These are phyloP conservation scores for Aspergillus awamori DNA, from an alignment of 2,329 filamentous ascomycete species.

Conservation along the genomic window DNA sequence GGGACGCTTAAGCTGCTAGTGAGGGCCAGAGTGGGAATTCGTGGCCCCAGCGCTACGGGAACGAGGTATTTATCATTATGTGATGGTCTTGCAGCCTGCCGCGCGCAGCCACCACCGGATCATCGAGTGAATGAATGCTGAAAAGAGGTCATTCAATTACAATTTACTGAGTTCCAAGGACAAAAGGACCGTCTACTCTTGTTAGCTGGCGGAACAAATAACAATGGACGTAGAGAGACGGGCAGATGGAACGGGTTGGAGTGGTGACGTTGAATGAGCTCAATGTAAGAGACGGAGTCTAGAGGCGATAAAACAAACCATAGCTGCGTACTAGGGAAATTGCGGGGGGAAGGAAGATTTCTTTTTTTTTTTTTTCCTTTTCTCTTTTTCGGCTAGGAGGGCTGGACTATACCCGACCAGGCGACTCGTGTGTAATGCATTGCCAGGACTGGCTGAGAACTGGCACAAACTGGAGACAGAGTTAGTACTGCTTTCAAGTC, in stretches of 20 bases:
- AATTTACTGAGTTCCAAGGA: constrained; percentile 1
- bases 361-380: no score
- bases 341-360: background rate
- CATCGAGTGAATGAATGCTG: background rate
- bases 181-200: background rate
- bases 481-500: background rate
- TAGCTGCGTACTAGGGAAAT: background rate
- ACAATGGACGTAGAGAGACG: constrained; percentile 5
- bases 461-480: background rate
- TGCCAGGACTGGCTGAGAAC: background rate
- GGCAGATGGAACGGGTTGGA: constrained; percentile 19
- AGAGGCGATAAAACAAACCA: constrained; percentile 1
- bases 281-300: constrained; percentile 11
- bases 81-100: background rate
- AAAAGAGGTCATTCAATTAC: background rate
- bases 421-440: background rate
- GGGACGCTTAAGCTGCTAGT: background rate
- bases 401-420: constrained; percentile 8
- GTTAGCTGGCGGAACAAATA: constrained; percentile 1
- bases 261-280: constrained; percentile 29
- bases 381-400: constrained; percentile 2
- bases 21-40: background rate
- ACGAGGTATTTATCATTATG: constrained; percentile 9
- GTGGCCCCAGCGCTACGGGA: background rate
- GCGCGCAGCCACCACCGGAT: background rate